Evolutionary conservation across 2,329 filamentous ascomycete genomes (phyloP), one percentile per base, ranked within the genome.

Genomic region (Stemphylium lycopersici): DNA sequence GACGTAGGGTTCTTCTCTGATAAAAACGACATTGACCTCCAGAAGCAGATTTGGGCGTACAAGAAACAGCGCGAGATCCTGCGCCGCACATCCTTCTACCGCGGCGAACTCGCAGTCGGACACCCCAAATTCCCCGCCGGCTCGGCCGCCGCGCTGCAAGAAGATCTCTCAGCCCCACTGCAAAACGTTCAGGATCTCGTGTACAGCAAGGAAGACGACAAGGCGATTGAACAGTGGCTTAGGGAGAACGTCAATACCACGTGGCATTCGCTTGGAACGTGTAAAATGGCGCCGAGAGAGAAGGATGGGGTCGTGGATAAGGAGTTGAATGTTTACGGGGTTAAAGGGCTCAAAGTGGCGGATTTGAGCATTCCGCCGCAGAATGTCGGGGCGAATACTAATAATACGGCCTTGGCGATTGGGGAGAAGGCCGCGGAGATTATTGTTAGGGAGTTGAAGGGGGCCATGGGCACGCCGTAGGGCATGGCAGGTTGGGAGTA

Each of bases 21-120:
- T 47, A 62, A 74, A 11, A 73, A 85, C 58, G 80, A 83, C 1
- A 70, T 84, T n/a, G 86, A 88, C 64, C 29, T 87, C 24, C 82
- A 82, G 67, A 84, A 80, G 62, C 80, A 84, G 11, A 61, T 86
- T 10, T 88, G 85, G 85, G 80, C 77, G 0, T 89, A 89, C 76
- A 89, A 89, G 71, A 83, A 82, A 62, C 78, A 80, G n/a, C 83
- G 87, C 2, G 85, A 87, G 66, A 80, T 88, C 42, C 75, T 79
- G 24, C 80, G 85, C 1, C 81, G 84, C 13, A 81, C 83, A 59
- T 71, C 77, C 3, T 76, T 79, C 50, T 87, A 81, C 71, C 69
- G 68, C 7, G 78, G 78, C 15, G 73, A 77, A 51, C 58, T 79
- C 7, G 53, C 62, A 8, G 49, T 46, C 0, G 61, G 56, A 2